Evolutionary conservation across 2,329 filamentous ascomycete species (phyloP).

Genomic region (Colletotrichum cuscutae): DNA sequence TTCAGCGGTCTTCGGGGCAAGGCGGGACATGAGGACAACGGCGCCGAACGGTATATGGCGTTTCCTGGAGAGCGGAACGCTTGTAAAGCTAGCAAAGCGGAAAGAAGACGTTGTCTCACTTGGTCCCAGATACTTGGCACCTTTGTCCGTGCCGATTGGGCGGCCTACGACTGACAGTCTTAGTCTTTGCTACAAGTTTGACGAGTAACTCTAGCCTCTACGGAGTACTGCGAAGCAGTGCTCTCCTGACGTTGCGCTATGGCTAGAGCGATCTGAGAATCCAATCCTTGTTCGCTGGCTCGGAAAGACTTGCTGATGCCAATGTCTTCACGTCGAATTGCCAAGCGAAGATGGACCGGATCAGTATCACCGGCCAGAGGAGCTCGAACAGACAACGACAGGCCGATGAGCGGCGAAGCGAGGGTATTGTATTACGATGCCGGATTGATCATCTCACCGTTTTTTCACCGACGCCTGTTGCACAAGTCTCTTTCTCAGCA

Average conservation of each 20-base stretch:
- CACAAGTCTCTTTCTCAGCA: neutral
- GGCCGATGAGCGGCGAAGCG: neutral
- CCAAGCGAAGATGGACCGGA: neutral
- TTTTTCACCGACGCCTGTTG: neutral
- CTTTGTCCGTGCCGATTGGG: slow-evolving; percentile 11
- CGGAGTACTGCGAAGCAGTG: neutral
- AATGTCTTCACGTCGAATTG: neutral
- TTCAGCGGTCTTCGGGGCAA: neutral
- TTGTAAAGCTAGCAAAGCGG: neutral
- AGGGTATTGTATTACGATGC: neutral
- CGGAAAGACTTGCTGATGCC: neutral
- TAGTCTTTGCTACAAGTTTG: neutral
- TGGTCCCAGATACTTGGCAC: neutral
- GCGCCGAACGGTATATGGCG: neutral
- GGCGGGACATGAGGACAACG: neutral
- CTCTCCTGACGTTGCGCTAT: neutral
- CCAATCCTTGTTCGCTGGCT: neutral
- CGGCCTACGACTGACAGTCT: slow-evolving; percentile 7
- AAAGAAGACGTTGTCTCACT: slow-evolving; percentile 15
- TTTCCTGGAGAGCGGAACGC: neutral
- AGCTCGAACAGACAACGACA: neutral
- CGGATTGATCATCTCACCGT: neutral
- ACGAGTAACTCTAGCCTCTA: no score
- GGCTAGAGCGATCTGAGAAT: neutral
- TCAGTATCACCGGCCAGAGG: neutral